Conservation (phyloP, 805 yeast species). For the Vanderwaltozyma tropicalis region DNA sequence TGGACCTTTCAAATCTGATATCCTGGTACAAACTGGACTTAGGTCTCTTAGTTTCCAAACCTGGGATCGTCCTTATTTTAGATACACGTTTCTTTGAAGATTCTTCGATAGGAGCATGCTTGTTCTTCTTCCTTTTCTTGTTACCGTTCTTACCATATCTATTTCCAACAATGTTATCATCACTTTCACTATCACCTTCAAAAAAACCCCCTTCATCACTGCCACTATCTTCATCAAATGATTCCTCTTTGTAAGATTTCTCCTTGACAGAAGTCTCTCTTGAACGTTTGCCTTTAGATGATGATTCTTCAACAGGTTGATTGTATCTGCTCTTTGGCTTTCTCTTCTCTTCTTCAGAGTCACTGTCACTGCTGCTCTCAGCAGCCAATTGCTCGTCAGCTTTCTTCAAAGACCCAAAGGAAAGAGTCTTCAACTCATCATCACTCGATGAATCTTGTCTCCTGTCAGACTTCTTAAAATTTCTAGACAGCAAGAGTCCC, state of each 20-base stretch:
- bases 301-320: not conserved
- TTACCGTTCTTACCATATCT: constrained; percentile 4
- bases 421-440: constrained; percentile 42
- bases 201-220: constrained; percentile 1
- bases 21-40: constrained; percentile 49
- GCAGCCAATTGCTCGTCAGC: constrained; percentile 39
- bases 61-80: constrained; percentile 63
- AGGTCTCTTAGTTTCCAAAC: constrained; percentile 35
- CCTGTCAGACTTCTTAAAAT: constrained; percentile 38
- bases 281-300: constrained; percentile 3
- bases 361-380: constrained; percentile 14
- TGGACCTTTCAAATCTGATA: constrained; percentile 83
- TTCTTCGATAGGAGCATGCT: constrained; percentile 82
- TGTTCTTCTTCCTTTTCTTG: constrained; percentile 34
- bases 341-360: constrained; percentile 1
- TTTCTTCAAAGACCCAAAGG: constrained; percentile 53
- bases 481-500: constrained; percentile 11
- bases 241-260: constrained; percentile 8
- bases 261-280: constrained; percentile 16
- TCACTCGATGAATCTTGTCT: constrained; percentile 26
- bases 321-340: constrained; percentile 7
- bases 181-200: constrained; percentile 6
- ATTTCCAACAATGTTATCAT: constrained; percentile 6
- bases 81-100: constrained; percentile 67
- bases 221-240: constrained; percentile 10